Evolutionary conservation across 1,139 yeast species (phyloP).

Genomic region (Yamadazyma friedrichii): DNA sequence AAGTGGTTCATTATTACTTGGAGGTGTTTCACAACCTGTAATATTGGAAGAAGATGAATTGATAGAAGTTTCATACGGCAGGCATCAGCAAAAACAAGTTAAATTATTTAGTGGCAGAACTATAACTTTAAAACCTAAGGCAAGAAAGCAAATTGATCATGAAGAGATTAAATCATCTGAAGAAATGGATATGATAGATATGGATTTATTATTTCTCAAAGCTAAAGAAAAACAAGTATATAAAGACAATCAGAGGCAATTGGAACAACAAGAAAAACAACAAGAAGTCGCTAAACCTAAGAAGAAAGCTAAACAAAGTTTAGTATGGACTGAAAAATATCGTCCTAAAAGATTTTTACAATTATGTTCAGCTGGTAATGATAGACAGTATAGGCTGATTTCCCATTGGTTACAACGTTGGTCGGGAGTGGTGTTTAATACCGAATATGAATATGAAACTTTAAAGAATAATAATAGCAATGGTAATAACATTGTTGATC

Average conservation of each 20-base stretch:
- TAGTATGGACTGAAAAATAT: constrained; percentile 70
- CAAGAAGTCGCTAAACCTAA: background rate
- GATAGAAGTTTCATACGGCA: constrained; percentile 1
- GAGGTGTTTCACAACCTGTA: background rate
- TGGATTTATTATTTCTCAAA: constrained; percentile 30
- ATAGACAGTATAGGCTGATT: constrained; percentile 66
- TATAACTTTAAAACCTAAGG: constrained; percentile 20
- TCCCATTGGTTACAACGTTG: constrained; percentile 82
- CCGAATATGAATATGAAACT: constrained; percentile 19
- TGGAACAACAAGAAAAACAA: constrained; percentile 3
- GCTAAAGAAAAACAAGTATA: constrained; percentile 25
- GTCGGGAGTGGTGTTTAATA: constrained; percentile 67
- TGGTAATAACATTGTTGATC: constrained; percentile 52
- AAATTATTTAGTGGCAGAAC: constrained; percentile 26
- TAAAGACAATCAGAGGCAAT: constrained; percentile 19
- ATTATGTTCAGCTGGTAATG: constrained; percentile 76
- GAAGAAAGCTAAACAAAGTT: constrained; percentile 4
- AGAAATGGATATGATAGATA: constrained; percentile 24
- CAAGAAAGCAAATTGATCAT: constrained; percentile 5
- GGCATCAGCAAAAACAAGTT: constrained; percentile 18
- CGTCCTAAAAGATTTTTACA: constrained; percentile 66
- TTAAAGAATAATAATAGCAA: constrained; percentile 9
- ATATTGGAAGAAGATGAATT: background rate
- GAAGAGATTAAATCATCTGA: constrained; percentile 7
- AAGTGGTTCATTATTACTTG: constrained; percentile 4